Percentiles rank a stretch among this genome's conserved stretches.
These are phyloP conservation scores for Fraxinus cuspidata DNA, from an alignment of 257 asterid species.

Conservation along the genomic window DNA sequence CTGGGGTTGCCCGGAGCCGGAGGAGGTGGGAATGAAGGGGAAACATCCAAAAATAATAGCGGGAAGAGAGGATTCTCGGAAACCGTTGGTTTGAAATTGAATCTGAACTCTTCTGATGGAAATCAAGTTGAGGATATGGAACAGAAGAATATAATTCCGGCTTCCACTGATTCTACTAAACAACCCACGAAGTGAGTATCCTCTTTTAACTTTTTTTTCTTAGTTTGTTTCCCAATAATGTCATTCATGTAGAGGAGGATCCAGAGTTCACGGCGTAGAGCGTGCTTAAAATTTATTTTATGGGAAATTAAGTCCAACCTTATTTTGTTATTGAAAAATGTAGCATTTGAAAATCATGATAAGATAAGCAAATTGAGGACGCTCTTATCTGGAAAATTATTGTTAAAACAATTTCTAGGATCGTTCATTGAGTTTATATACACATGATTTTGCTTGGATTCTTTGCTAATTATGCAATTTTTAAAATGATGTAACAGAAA, in stretches of 20 bases:
- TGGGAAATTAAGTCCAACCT: neutral
- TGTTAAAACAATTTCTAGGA: too few species aligned
- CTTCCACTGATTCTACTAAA: conserved; percentile 33
- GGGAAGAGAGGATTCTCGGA: conserved; percentile 48
- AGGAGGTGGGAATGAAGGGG: conserved; percentile 25
- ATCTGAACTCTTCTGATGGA: conserved; percentile 29
- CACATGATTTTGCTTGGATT: neutral
- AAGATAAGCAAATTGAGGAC: too few species aligned
- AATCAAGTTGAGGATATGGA: conserved; percentile 20
- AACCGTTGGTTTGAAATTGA: conserved; percentile 52
- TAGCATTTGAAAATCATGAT: too few species aligned
- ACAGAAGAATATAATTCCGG: conserved; percentile 24
- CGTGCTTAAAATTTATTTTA: neutral
- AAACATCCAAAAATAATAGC: neutral
- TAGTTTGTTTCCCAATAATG: neutral
- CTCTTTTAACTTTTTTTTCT: neutral
- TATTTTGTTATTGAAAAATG: too few species aligned
- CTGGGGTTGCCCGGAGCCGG: conserved; percentile 52
- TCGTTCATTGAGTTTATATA: too few species aligned
- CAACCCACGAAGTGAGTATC: conserved; percentile 51
- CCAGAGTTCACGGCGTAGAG: neutral
- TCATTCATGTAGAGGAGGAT: neutral
- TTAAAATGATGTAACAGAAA: too few species aligned
- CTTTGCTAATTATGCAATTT: neutral
- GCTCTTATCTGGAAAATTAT: too few species aligned